Evolutionary conservation across 2,329 filamentous ascomycete species (phyloP).

Genomic region (Sporothrix brunneoviolacea): DNA sequence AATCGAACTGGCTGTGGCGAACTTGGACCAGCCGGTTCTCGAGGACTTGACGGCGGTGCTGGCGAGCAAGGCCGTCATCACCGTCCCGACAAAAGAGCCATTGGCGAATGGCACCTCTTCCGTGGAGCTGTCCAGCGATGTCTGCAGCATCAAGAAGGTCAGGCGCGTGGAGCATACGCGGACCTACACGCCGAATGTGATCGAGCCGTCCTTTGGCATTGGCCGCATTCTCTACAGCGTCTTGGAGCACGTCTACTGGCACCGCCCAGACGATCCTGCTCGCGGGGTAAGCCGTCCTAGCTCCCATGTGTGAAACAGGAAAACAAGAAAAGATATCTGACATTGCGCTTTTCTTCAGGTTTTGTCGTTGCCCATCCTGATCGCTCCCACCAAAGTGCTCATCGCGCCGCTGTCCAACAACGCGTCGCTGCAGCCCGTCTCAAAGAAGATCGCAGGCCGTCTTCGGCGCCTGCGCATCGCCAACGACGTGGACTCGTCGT

Average conservation of each 20-base stretch:
- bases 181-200: slow-evolving; percentile 91
- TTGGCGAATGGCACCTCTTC: too few relatives aligned
- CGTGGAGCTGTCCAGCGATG: slow-evolving; percentile 72
- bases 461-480: slow-evolving; percentile 72
- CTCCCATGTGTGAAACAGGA: too few relatives aligned
- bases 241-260: slow-evolving; percentile 95
- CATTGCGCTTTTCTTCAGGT: not conserved
- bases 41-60: slow-evolving; percentile 74
- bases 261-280: slow-evolving; percentile 39
- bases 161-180: slow-evolving; percentile 76
- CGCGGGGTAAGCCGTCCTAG: too few relatives aligned
- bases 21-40: slow-evolving; percentile 70
- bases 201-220: slow-evolving; percentile 96
- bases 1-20: slow-evolving; percentile 72
- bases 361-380: slow-evolving; percentile 25
- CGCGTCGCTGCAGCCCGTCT: slow-evolving; percentile 70
- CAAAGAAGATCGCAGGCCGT: too few relatives aligned
- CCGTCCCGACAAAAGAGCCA: slow-evolving; percentile 67
- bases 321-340: too few relatives aligned
- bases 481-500: slow-evolving; percentile 82
- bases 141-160: slow-evolving; percentile 76
- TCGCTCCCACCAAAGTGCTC: slow-evolving; percentile 93
- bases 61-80: slow-evolving; percentile 64
- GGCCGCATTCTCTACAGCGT: slow-evolving; percentile 88
- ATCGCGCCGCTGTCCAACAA: slow-evolving; percentile 78